These are phyloP conservation scores for Cladophialophora immunda DNA, from an alignment of 2,329 filamentous ascomycete genomes.

Conservation along the genomic window DNA sequence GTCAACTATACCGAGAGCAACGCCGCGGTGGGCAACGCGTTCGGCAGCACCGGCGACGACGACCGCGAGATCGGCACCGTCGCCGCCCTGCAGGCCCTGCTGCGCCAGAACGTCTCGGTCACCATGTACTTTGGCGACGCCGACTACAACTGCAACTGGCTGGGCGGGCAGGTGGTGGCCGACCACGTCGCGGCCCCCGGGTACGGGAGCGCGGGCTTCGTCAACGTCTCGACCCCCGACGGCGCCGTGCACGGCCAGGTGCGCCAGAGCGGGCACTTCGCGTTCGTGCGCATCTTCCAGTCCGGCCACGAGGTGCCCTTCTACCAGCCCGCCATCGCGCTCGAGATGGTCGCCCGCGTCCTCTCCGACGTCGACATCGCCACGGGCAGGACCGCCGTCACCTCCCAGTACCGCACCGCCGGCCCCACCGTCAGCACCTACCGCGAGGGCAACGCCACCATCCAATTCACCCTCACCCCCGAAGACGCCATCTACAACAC, in stretches of 20 bases:
- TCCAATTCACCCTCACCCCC: slow-evolving; percentile 37
- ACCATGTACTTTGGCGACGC: slow-evolving; percentile 46
- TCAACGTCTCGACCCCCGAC: slow-evolving; percentile 50
- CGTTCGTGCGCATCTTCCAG: slow-evolving; percentile 52
- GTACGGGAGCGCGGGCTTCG: slow-evolving; percentile 49
- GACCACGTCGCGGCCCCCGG: slow-evolving; percentile 54
- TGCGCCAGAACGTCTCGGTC: slow-evolving; percentile 51
- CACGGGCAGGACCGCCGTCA: slow-evolving; percentile 55
- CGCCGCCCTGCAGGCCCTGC: slow-evolving; percentile 52
- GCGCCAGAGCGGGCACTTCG: slow-evolving; percentile 57
- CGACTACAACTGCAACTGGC: slow-evolving; percentile 44
- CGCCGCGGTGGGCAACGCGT: slow-evolving; percentile 51
- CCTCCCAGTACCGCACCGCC: slow-evolving; percentile 60
- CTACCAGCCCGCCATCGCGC: slow-evolving; percentile 65
- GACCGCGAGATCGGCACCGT: slow-evolving; percentile 55
- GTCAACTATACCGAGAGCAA: slow-evolving; percentile 60
- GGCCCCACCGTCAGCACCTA: slow-evolving; percentile 59
- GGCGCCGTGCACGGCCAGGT: slow-evolving; percentile 62
- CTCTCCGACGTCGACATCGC: slow-evolving; percentile 64
- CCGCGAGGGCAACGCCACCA: slow-evolving; percentile 46
- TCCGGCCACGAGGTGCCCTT: slow-evolving; percentile 51
- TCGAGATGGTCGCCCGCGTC: slow-evolving; percentile 69
- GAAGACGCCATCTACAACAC: slow-evolving; percentile 31
- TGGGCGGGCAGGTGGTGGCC: slow-evolving; percentile 65
- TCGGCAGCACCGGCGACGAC: slow-evolving; percentile 55